Evolutionary conservation across 2,329 filamentous ascomycete species (phyloP).

Genomic region (Fusarium verrucosum): DNA sequence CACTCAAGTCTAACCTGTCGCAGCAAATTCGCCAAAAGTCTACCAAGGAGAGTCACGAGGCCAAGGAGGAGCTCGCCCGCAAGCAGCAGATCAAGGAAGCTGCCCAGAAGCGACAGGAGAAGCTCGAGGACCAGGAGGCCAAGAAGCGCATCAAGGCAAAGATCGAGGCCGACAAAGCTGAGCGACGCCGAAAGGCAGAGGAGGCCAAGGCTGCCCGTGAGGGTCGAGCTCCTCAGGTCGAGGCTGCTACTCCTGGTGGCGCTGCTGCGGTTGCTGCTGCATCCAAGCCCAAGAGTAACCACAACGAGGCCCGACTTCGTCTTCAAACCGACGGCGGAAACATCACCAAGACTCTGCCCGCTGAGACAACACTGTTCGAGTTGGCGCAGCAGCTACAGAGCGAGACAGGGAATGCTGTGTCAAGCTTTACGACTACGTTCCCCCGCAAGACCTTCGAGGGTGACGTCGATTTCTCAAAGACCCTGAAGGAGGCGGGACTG

Average conservation of each 20-base stretch:
- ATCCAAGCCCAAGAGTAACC: conserved; percentile 72
- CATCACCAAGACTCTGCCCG: conserved; percentile 86
- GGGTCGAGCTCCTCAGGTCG: conserved; percentile 65
- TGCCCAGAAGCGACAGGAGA: conserved; percentile 85
- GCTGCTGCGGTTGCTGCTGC: conserved; percentile 58
- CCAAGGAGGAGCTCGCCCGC: conserved; percentile 86
- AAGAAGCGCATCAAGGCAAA: conserved; percentile 91
- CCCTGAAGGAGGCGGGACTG: conserved; percentile 89
- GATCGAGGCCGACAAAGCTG: conserved; percentile 94
- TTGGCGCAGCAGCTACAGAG: conserved; percentile 78
- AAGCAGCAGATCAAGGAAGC: conserved; percentile 95
- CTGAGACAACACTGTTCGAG: conserved; percentile 92
- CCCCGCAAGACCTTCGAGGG: conserved; percentile 82
- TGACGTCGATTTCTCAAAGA: conserved; percentile 81
- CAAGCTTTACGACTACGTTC: conserved; percentile 85
- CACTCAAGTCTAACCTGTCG: not conserved
- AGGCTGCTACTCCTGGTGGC: conserved; percentile 58
- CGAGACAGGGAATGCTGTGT: conserved; percentile 76
- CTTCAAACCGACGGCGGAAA: conserved; percentile 79
- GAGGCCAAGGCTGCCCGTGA: conserved; percentile 86
- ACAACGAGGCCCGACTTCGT: conserved; percentile 82
- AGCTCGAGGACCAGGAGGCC: conserved; percentile 82
- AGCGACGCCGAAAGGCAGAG: conserved; percentile 85
- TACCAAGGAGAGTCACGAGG: conserved; percentile 86
- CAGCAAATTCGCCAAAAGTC: conserved; percentile 82